Percentiles rank a stretch among this genome's conserved stretches.
Evolutionary conservation across 371 early-diverging fungal genomes (phyloP).

Genomic region (Apophysomyces trapeziformis): DNA sequence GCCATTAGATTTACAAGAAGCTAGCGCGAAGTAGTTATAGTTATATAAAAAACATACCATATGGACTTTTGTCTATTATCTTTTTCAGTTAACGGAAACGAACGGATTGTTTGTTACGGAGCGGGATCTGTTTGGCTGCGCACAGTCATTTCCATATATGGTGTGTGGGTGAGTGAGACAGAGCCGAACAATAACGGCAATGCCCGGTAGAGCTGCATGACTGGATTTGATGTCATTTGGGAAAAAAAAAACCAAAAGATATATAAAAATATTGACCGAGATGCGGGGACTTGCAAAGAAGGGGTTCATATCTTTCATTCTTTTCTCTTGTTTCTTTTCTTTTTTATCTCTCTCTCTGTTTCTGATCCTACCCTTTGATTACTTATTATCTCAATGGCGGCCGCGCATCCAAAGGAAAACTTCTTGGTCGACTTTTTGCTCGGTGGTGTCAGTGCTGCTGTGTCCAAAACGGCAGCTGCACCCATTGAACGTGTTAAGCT

Average conservation of each 20-base stretch:
- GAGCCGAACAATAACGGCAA: no score
- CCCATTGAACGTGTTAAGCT: constrained; percentile 90
- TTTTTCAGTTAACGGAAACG: not conserved
- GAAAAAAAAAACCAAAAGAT: no score
- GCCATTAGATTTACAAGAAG: constrained; percentile 14
- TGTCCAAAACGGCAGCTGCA: constrained; percentile 92
- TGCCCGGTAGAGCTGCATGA: not conserved
- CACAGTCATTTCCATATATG: no score
- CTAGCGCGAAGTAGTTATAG: no score
- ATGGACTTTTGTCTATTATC: not conserved
- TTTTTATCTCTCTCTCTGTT: not conserved
- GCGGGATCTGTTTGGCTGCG: not conserved
- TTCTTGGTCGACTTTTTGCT: constrained; percentile 51
- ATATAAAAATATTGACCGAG: no score
- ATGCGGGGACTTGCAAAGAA: no score
- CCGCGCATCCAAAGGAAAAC: not conserved
- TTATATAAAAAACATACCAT: no score
- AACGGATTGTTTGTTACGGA: not conserved
- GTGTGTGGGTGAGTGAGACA: no score
- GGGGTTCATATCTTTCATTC: not conserved
- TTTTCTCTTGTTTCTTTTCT: not conserved
- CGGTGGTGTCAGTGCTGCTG: constrained; percentile 89
- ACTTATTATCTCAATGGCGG: not conserved
- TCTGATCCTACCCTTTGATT: not conserved
- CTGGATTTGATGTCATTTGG: no score